Conservation (phyloP, 2,329 filamentous ascomycete genomes). For the Aureobasidium mangrovei region DNA sequence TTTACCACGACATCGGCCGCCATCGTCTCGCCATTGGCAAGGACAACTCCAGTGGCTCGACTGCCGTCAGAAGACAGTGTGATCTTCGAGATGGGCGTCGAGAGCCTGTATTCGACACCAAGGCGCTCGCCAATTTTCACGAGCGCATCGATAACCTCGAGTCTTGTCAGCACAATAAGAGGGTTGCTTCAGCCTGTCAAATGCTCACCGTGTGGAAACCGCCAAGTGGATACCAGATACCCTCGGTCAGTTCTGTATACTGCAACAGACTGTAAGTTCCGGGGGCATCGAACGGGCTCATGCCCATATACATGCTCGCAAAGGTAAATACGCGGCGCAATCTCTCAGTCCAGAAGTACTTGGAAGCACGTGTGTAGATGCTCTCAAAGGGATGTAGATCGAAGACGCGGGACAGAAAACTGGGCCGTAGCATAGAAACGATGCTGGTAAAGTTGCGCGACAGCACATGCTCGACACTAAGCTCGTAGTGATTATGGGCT, state of each 20-base stretch:
- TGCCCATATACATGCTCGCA: constrained; percentile 76
- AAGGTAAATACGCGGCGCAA: constrained; percentile 66
- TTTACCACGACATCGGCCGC: constrained; percentile 58
- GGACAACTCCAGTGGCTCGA: constrained; percentile 49
- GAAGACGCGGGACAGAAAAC: constrained; percentile 51
- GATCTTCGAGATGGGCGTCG: constrained; percentile 49
- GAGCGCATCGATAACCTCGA: constrained; percentile 48
- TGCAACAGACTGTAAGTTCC: constrained; percentile 66
- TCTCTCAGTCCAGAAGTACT: constrained; percentile 62
- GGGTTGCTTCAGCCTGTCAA: not conserved
- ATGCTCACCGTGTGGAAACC: constrained; percentile 54
- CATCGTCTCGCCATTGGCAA: constrained; percentile 50
- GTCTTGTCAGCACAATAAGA: not conserved
- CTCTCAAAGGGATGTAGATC: constrained; percentile 61
- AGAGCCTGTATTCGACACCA: constrained; percentile 55
- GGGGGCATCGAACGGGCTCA: constrained; percentile 68
- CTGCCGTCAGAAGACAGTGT: constrained; percentile 44
- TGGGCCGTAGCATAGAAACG: constrained; percentile 47
- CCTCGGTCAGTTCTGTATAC: constrained; percentile 67
- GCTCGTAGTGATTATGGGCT: constrained; percentile 60
- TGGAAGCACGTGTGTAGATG: constrained; percentile 56
- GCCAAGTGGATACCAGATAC: constrained; percentile 66
- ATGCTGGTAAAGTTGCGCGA: constrained; percentile 57
- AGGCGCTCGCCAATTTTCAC: constrained; percentile 53
- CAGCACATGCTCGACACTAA: constrained; percentile 57